Base-by-base conservation (phyloP, 345 rosid species). In the Heritiera fomes region DNA sequence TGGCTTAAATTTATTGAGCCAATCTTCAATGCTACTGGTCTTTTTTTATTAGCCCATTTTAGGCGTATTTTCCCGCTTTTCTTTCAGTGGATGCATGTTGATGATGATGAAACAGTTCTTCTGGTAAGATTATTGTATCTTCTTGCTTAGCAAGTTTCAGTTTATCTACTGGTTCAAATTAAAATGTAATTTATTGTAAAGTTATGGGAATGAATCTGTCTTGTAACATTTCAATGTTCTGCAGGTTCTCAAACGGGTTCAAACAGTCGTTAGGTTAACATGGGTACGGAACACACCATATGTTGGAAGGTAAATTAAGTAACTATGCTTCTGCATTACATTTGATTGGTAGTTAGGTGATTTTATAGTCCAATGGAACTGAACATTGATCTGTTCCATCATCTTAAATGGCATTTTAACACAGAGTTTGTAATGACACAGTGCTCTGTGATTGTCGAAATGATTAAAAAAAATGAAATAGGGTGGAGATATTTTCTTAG, bases 61-160 rank as follows among this genome's bases (percentile, higher is more conserved):
- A 91, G 93, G 82, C 87, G 89, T 34, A 81, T 93, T 63, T 93
- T 93, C 67, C 97, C 93, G 20, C 98, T 95, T 68, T 82, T 95
- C 84, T 93, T 93, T 73, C 83, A 79, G 41, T 95, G 98, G 95
- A 90, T 95, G 87, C 98, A 95, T 84, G 92, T 91, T 71, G 97
- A 92, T 73, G 94, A 91, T 41, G 87, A 88, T 38, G 91, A 93
- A 88, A 95, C 94, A 55, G 89, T 92, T 81, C 70, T 87, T 43
- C 87, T 95, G 92, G 98, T 95, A 84, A 73, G 84, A 55, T 38
- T 65, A 11, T 38, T 66, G 49, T 7, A 46, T 41, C 79, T 50
- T 71, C 41, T 56, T 6, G 38, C 45, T 50, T 41, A 20, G 40
- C 9, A 6, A 63, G 38, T 67, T 68, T 68, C 50, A 18, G 8